Base-by-base conservation (phyloP, 2,329 filamentous ascomycete genomes). In the Penicillium sp. region DNA sequence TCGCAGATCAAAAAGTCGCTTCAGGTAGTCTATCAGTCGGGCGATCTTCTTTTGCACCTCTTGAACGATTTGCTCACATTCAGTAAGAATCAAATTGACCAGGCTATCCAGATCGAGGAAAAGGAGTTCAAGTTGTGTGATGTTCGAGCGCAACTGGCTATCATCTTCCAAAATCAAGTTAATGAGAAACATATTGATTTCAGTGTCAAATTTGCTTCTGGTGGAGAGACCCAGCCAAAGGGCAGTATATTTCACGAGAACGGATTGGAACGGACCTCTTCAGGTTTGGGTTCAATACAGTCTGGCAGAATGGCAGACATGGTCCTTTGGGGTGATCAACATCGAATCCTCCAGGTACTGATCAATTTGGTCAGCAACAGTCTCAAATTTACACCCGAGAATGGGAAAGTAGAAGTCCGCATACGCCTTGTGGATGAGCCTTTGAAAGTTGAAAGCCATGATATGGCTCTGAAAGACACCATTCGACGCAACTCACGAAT, bases 11-110 rank as follows among this genome's bases (percentile, higher is more conserved):
- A 92, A 71, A 85, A 91, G 63, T 94, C 89, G 1, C 79, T 97
- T 5, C 89, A 90, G 65, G 91, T 91, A 17, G 86, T 97, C 19
- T 96, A 96, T 75, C 94, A 92, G 73, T 93, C 89, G 22, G 90
- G 84, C 5, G 92, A 97, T 69, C 75, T 96, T 6, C 76, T 97
- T 8, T 78, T 96, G 2, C 91, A 96, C 67, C 82, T 97, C 1
- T 79, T 97, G 8, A 94, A 94, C 38, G 92, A 97, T 76, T 80
- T 97, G 4, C 77, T 97, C 37, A 96, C 90, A 35, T 97, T 97
- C 74, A 94, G 90, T 69, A 96, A 96, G 74, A 96, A 97, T 67
- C 91, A 96, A 72, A 91, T 96, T 48, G 91, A 91, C 3, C 89
- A 95, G 64, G 86, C 92, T 59, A 78, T 96, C 41, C 87, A 80